Conservation (phyloP, 768 basidiomycete species). For the Saitozyma podzolica region DNA sequence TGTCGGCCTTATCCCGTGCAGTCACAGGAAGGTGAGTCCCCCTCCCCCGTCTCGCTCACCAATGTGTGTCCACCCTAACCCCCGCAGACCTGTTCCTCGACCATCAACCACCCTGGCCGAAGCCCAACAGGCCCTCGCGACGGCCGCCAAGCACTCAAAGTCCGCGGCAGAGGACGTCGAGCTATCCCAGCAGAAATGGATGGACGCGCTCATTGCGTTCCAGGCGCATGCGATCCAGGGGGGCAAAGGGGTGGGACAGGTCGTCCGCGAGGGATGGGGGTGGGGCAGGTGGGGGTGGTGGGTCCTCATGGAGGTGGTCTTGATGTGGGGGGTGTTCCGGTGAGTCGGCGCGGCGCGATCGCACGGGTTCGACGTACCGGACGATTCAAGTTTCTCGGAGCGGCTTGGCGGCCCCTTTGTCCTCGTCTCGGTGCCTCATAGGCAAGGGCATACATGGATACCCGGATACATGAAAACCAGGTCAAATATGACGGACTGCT, state of each 20-base stretch:
- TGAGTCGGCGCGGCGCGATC: slow-evolving; percentile 10
- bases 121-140: neutral
- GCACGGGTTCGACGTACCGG: neutral
- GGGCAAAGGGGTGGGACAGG: neutral
- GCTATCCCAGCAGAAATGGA: slow-evolving; percentile 28
- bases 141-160: neutral
- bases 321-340: slow-evolving; percentile 45
- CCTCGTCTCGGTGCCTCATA: neutral
- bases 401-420: neutral
- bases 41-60: too few species aligned
- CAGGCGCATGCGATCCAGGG: neutral
- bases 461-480: neutral
- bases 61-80: neutral
- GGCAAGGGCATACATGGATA: neutral
- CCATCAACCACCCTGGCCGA: slow-evolving; percentile 5
- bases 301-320: slow-evolving; percentile 30
- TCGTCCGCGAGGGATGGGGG: slow-evolving; percentile 22
- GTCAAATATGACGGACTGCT: neutral
- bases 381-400: neutral
- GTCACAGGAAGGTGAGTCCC: slow-evolving; percentile 5
- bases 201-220: slow-evolving; percentile 24
- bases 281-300: slow-evolving; percentile 45
- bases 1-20: slow-evolving; percentile 2
- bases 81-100: neutral
- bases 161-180: slow-evolving; percentile 12